Percentiles rank a stretch among this genome's conserved stretches.
Evolutionary conservation across 495 filamentous ascomycete genomes (phyloP).

Genomic region (Aspergillus bertholletiae): DNA sequence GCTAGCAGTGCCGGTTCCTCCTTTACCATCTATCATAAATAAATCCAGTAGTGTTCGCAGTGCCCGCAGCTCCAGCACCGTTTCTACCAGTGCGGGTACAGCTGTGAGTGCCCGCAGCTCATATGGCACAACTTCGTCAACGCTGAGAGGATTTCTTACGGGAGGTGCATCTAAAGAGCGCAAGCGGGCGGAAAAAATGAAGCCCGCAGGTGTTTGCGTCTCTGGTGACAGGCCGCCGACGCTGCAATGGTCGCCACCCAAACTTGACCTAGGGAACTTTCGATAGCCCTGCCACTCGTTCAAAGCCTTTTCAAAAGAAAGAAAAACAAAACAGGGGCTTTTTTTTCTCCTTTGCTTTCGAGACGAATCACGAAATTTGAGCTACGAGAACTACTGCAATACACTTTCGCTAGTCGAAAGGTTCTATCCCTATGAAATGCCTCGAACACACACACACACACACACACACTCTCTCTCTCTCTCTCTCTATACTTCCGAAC

Average conservation of each 20-base stretch:
- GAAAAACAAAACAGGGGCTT: background rate
- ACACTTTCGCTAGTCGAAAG: slow-evolving; percentile 16
- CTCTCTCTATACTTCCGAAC: background rate
- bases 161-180: slow-evolving; percentile 30
- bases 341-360: background rate
- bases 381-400: slow-evolving; percentile 3
- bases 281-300: slow-evolving; percentile 16
- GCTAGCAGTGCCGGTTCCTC: slow-evolving; percentile 35
- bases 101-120: slow-evolving; percentile 34
- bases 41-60: slow-evolving; percentile 41
- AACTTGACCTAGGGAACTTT: slow-evolving; percentile 35
- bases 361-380: slow-evolving; percentile 14
- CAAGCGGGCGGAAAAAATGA: slow-evolving; percentile 29
- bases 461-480: no score
- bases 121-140: slow-evolving; percentile 39
- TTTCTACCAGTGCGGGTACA: slow-evolving; percentile 35
- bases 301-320: background rate
- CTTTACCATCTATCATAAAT: slow-evolving; percentile 24
- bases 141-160: slow-evolving; percentile 36
- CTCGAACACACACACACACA: no score
- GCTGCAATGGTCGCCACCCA: slow-evolving; percentile 42
- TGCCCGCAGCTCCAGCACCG: slow-evolving; percentile 38
- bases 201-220: slow-evolving; percentile 28
- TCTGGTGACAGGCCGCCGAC: slow-evolving; percentile 34
- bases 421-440: background rate